Conservation (phyloP, 371 early-diverging fungal genomes). For the Chytridium lagenaria region DNA sequence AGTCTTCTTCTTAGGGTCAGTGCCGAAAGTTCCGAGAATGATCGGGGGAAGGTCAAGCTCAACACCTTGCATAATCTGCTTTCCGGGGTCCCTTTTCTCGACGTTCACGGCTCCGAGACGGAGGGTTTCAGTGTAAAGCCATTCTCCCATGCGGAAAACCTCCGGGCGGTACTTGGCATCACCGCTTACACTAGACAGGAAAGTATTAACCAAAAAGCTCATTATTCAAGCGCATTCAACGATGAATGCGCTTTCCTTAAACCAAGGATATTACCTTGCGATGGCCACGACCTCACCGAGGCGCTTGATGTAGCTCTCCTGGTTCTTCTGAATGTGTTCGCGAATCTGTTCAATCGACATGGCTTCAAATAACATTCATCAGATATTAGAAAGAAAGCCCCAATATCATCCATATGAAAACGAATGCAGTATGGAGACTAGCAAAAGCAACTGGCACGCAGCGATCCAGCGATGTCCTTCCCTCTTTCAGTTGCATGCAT, state of each 20-base stretch:
- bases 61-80: constrained; percentile 80
- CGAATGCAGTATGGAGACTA: too few species aligned
- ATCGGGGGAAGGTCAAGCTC: constrained; percentile 88
- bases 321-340: constrained; percentile 78
- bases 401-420: too few species aligned
- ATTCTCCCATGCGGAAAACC: constrained; percentile 92
- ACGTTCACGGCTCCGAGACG: constrained; percentile 73
- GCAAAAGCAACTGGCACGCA: too few species aligned
- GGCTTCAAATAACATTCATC: too few species aligned
- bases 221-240: too few species aligned
- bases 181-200: constrained; percentile 82
- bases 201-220: too few species aligned
- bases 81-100: constrained; percentile 78
- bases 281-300: constrained; percentile 66
- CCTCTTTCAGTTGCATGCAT: too few species aligned
- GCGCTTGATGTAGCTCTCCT: constrained; percentile 71
- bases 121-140: constrained; percentile 78
- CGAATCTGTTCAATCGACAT: constrained; percentile 32
- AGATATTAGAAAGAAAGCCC: too few species aligned
- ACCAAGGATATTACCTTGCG: not conserved
- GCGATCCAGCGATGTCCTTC: too few species aligned
- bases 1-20: constrained; percentile 90
- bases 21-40: constrained; percentile 89
- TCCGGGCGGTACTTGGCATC: constrained; percentile 78
- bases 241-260: not conserved